phyloP scores from a whole-genome alignment of 768 basidiomycete genomes.

The Glaciozyma antarctica region DNA sequence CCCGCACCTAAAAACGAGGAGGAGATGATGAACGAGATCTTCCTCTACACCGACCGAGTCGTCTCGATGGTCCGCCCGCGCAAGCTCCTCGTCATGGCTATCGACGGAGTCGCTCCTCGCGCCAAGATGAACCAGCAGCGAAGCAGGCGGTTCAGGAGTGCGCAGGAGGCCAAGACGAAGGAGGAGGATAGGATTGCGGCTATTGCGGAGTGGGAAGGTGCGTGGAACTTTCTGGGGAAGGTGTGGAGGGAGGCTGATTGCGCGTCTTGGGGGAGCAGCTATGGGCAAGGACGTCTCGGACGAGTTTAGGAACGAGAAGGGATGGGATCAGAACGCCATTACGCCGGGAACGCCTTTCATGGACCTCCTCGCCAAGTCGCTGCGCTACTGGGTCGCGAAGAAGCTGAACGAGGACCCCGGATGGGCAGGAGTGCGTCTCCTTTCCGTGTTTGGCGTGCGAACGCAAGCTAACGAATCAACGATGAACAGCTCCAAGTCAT shows the following conservation, averaged over 20 bases:
- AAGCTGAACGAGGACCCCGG: slow-evolving; percentile 93
- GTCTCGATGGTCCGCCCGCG: slow-evolving; percentile 95
- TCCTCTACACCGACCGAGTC: slow-evolving; percentile 90
- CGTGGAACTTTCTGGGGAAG: background rate
- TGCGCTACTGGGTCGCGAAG: slow-evolving; percentile 91
- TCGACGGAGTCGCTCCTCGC: slow-evolving; percentile 47
- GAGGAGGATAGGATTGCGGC: slow-evolving; percentile 77
- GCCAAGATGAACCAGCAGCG: slow-evolving; percentile 99
- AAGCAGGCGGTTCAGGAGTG: slow-evolving; percentile 84
- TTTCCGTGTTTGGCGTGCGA: background rate
- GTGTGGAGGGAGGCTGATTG: background rate
- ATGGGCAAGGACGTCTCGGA: slow-evolving; percentile 77
- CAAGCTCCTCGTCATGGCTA: slow-evolving; percentile 95
- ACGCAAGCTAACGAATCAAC: background rate
- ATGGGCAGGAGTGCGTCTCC: slow-evolving; percentile 69
- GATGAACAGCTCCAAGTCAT: slow-evolving; percentile 71
- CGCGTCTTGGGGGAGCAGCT: slow-evolving; percentile 44
- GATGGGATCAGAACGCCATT: slow-evolving; percentile 98
- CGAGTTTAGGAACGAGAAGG: slow-evolving; percentile 68
- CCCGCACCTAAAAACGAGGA: slow-evolving; percentile 95
- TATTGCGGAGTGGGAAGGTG: slow-evolving; percentile 62
- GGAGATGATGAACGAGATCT: slow-evolving; percentile 98
- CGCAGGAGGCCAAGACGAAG: slow-evolving; percentile 90
- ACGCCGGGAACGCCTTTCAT: slow-evolving; percentile 98
- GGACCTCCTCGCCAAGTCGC: slow-evolving; percentile 73